Evolutionary conservation across 208 protist species (phyloP), one percentile per base, ranked within the genome.

Genomic region (Crithidia sp.): DNA sequence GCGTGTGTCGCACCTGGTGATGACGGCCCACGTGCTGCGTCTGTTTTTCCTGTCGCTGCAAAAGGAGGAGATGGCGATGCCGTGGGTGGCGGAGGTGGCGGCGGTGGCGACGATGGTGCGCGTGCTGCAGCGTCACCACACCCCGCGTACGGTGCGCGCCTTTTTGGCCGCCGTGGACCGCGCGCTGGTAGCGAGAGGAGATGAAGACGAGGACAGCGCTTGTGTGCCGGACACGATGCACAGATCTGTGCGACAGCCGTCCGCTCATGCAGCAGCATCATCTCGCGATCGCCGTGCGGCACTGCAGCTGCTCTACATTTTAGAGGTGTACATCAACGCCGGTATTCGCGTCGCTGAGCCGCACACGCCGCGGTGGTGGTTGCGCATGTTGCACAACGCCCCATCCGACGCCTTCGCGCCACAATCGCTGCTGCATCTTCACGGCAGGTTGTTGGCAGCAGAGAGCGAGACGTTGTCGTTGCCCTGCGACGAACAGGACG

Each of bases 21-120:
- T 86, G 3, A 87, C 80, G 2, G 79, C 86, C 0, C 73, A 87
- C 71, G 16, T 90, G 7, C 61, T 90, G 5, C 76, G 85, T 43
- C 13, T 59, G 19, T 81, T 81, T 69, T 55, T 80, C 19, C 0
- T 41, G 7, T n/a, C 12, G 3, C 28, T 49, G 17, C 49, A 39
- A 16, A 5, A 57, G 12, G 57, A 57, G 5, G 54, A 19, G 55
- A n/a, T 14, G 37, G 4, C 56, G 37, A 4, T 44, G 19, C 44
- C 37, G 56, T 66, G 45, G 16, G 28, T 43, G 10, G 19, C 3
- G 5, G 61, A 67, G 58, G 14, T 77, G 40, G 37, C 49, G 0
- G 37, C 45, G 9, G 40, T 82, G 28, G 55, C 66, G 2, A 17
- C 17, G 3, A 77, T 82, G 69, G 36, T 37, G 17, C 17, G 39